Percentiles rank a stretch among this genome's conserved stretches.
These are phyloP conservation scores for Backusella macrospora DNA, from an alignment of 192 early-diverging fungal species.

Conservation along the genomic window DNA sequence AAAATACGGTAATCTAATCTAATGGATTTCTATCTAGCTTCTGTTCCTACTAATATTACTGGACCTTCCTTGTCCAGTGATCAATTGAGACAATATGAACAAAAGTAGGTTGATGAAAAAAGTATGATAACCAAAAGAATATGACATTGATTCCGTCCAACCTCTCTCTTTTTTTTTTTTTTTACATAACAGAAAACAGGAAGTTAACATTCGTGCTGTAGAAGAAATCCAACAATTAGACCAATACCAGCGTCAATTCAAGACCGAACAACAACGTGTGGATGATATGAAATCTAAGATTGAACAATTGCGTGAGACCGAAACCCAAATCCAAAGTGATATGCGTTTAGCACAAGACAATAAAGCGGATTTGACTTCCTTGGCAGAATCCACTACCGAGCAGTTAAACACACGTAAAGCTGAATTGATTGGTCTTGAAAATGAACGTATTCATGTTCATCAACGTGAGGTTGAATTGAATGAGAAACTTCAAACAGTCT, in stretches of 20 bases:
- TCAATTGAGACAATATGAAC: constrained; percentile 39
- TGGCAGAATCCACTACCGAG: constrained; percentile 11
- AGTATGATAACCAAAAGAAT: no score
- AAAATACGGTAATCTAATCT: background rate
- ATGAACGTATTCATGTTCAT: constrained; percentile 55
- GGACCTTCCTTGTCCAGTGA: constrained; percentile 30
- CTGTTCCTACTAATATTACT: constrained; percentile 14
- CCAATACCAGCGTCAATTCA: constrained; percentile 67
- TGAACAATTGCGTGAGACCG: constrained; percentile 50
- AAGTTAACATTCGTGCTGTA: constrained; percentile 66
- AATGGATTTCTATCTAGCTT: constrained; percentile 19
- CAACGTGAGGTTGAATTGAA: constrained; percentile 75
- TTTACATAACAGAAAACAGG: constrained; percentile 61
- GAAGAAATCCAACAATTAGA: constrained; percentile 71
- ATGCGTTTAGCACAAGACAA: constrained; percentile 42
- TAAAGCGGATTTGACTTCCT: constrained; percentile 13
- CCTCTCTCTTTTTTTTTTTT: background rate
- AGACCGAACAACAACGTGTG: constrained; percentile 63
- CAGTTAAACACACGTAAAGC: constrained; percentile 34
- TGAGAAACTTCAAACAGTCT: constrained; percentile 79
- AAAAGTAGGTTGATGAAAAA: constrained; percentile 28
- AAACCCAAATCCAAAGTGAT: constrained; percentile 53
- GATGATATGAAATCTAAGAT: constrained; percentile 61
- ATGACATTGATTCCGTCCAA: background rate
- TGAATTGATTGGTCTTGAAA: constrained; percentile 61